Evolutionary conservation across 2,329 filamentous ascomycete genomes (phyloP), one percentile per base, ranked within the genome.

Genomic region (Neonectria coccinea): DNA sequence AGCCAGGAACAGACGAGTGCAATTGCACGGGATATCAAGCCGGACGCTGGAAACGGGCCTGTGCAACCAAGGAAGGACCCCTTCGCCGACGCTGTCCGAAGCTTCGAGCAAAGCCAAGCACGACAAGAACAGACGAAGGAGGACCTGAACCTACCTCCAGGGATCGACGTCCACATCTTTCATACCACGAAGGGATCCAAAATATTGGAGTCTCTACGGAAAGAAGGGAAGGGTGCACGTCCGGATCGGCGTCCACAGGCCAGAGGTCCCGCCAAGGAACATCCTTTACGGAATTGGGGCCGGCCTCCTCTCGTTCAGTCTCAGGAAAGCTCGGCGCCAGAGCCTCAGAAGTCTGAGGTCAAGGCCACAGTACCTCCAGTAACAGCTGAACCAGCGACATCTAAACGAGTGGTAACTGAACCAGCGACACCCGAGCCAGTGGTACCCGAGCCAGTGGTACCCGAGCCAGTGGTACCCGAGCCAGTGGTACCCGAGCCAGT

Each of bases 91-190:
- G 62, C 61, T 2, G 55, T 66, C 2, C 53, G 59, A 5, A 71
- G 50, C 22, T 42, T 67, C 8, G 18, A 36, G 11, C n/a, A 51
- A 22, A 20, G 27, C n/a, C 29, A 8, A 67, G 56, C n/a, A 42
- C 65, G 7, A 51, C 39, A 62, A 1, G 61, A 64, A 9, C 59
- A 65, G 14, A 39, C 61, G 20, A 67, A 67, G 25, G 75, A 72
- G 31, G 72, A 74, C 27, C 70, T 78, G 10, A 78, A 81, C 33
- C 66, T 80, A 1, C 82, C 83, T 3, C 68, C 76, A 0, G 82
- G 75, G 25, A 72, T 84, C 22, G 78, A 85, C 58, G 69, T 85
- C 55, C 82, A 84, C 53, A 73, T 86, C 20, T 87, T 87, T 59
- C 83, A 82, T 62, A 84, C 83, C 2, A 72, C 70, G 14, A 76